Evolutionary conservation across 768 basidiomycete species (phyloP).

Genomic region (Mycena latifolia): DNA sequence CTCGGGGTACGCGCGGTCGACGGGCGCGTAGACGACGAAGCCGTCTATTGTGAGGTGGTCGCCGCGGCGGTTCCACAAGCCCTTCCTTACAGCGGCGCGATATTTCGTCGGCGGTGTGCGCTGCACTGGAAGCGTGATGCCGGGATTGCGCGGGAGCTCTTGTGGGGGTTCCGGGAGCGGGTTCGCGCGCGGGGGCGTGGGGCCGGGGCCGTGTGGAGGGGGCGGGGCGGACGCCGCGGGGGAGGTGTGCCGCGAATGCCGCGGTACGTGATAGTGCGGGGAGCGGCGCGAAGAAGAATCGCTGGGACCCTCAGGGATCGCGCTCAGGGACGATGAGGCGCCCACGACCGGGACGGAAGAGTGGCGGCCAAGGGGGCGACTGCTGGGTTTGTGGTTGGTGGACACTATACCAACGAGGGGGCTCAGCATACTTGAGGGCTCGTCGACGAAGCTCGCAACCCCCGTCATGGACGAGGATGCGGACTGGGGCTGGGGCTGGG

Average conservation of each 20-base stretch:
- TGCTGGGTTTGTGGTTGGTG: conserved; percentile 37
- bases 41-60: conserved; percentile 71
- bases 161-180: conserved; percentile 43
- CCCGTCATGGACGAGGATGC: conserved; percentile 42
- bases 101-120: conserved; percentile 43
- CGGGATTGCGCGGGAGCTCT: conserved; percentile 31
- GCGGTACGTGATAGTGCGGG: conserved; percentile 14
- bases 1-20: conserved; percentile 62
- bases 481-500: conserved; percentile 37
- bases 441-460: conserved; percentile 53
- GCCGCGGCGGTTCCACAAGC: conserved; percentile 83
- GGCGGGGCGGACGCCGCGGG: conserved; percentile 13
- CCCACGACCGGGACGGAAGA: conserved; percentile 49
- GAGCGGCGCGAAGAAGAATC: conserved; percentile 24
- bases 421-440: conserved; percentile 60
- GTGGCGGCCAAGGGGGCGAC: conserved; percentile 43
- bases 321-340: conserved; percentile 47
- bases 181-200: conserved; percentile 36
- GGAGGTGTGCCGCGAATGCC: conserved; percentile 29
- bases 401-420: conserved; percentile 50
- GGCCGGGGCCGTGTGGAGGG: conserved; percentile 33
- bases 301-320: conserved; percentile 51
- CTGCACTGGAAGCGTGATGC: conserved; percentile 34
- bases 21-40: conserved; percentile 77
- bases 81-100: conserved; percentile 58